Conservation (phyloP, 140 eudicot species). For the Bidens hawaiensis region DNA sequence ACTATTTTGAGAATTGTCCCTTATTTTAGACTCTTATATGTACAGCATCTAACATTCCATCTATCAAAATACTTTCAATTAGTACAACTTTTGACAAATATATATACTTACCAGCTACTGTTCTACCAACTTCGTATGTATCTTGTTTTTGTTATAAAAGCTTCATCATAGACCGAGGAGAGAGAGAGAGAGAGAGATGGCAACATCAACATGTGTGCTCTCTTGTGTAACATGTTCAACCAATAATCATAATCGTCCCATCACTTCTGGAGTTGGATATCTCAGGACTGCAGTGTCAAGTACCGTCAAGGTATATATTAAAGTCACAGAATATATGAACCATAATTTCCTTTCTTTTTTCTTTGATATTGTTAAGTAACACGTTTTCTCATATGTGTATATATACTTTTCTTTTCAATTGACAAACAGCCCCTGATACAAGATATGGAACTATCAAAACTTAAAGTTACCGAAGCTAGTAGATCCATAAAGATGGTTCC, state of each 20-base stretch:
- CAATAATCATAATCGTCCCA: slow-evolving; percentile 17
- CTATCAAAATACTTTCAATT: no score
- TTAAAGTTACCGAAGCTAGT: slow-evolving; percentile 25
- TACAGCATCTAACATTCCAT: no score
- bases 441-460: no score
- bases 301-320: slow-evolving; percentile 19
- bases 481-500: slow-evolving; percentile 28
- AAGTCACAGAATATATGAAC: slow-evolving; percentile 2
- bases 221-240: slow-evolving; percentile 9
- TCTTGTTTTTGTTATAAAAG: slow-evolving; percentile 6
- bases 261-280: not conserved
- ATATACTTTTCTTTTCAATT: no score
- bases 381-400: no score
- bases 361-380: no score
- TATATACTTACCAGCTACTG: not conserved
- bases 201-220: slow-evolving; percentile 19
- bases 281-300: slow-evolving; percentile 4
- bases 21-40: no score
- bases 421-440: no score
- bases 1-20: no score
- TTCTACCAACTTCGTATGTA: not conserved
- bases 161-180: not conserved
- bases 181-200: not conserved
- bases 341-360: no score
- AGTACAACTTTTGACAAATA: no score